Percentiles rank a stretch among this genome's conserved stretches.
Conservation (phyloP, 1,139 yeast species). For the Pichia sp. region DNA sequence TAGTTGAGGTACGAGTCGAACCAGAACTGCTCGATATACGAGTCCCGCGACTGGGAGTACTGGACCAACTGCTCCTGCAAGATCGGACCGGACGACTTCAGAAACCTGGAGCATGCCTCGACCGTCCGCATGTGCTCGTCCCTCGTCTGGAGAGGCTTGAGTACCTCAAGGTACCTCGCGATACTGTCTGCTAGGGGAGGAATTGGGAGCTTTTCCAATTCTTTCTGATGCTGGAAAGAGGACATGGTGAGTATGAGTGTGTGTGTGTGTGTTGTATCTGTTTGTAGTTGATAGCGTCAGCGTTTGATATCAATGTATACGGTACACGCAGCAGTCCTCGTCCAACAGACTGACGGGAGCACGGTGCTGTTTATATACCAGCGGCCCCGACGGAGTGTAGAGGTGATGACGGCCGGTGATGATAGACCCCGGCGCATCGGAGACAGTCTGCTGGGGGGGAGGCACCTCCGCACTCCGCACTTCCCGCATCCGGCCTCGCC, state of each 20-base stretch:
- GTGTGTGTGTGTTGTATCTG: not conserved
- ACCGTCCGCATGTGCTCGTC: constrained; percentile 60
- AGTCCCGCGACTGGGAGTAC: constrained; percentile 60
- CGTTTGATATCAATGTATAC: no score
- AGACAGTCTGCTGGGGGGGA: not conserved
- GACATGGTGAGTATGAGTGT: constrained; percentile 18
- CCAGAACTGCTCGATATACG: constrained; percentile 92
- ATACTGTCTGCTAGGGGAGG: constrained; percentile 70
- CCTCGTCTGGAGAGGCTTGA: constrained; percentile 74
- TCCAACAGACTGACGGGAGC: not conserved
- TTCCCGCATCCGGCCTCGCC: not conserved
- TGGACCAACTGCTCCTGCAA: constrained; percentile 61
- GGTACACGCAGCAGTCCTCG: not conserved
- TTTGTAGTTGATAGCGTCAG: no score
- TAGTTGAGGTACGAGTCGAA: constrained; percentile 81
- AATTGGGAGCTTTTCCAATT: constrained; percentile 65
- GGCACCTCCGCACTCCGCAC: constrained; percentile 3
- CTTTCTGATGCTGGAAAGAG: constrained; percentile 56
- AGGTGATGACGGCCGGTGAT: not conserved
- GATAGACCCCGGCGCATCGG: constrained; percentile 12
- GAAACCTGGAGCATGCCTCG: constrained; percentile 55
- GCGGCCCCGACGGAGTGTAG: not conserved
- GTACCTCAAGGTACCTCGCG: constrained; percentile 54
- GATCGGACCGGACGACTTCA: constrained; percentile 52
- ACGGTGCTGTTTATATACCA: not conserved